Evolutionary conservation across 2,329 filamentous ascomycete genomes (phyloP), one percentile per base, ranked within the genome.

Genomic region (Hymenoscyphus linearis): DNA sequence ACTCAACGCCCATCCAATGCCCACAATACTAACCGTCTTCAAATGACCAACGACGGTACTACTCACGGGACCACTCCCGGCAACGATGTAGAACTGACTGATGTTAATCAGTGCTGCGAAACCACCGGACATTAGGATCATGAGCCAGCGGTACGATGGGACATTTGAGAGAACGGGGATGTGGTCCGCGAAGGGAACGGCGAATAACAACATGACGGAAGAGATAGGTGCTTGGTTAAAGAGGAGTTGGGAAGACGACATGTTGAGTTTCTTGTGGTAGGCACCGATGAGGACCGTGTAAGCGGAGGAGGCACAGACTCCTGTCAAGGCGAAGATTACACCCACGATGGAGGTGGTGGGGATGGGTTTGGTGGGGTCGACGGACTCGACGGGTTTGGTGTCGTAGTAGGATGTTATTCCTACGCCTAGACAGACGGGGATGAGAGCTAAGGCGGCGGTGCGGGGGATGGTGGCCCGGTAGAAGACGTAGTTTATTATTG

Each of bases 271-370:
- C 44, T 74, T 72, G 66, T 79, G 77, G 65, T 77, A 79, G 47
- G 73, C 71, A 50, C 74, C 74, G 57, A 80, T 78, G 52, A 69
- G 64, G n/a, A 69, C 68, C 0, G 67, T 68, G 57, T 69, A 69
- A 3, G 57, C 66, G 0, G 66, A 66, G 12, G 62, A 65, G 3
- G 85, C 84, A 50, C 85, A 77, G 9, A 88, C 84, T 53, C 85
- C 85, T 2, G 74, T 68, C 54, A 88, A 80, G 22, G 85, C 85
- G 68, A 88, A 88, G 22, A 84, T 64, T 1, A 87, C 79, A n/a
- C 86, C 85, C 31, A 85, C 70, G 0, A 76, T 73, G 3, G 78
- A 78, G 1, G 84, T 87, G 0, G 79, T 80, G 70, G 53, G 36
- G 9, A 59, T 22, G 4, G 25, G n/a, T 13, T 53, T 58, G 18